Conservation (phyloP, 345 rosid genomes). For the Melaleuca alternifolia region DNA sequence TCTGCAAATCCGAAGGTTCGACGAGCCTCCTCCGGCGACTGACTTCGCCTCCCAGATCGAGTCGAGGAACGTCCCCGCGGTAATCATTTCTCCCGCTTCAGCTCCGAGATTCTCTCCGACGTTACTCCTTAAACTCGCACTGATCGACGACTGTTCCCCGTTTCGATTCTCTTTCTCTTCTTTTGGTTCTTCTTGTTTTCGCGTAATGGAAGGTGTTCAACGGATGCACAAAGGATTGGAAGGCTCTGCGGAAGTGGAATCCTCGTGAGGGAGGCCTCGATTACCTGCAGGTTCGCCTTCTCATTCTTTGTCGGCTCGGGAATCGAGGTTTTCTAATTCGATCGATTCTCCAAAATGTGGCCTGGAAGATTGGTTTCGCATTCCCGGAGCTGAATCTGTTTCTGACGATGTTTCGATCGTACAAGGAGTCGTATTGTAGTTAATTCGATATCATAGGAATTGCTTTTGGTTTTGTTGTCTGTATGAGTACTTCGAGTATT, state of each 20-base stretch:
- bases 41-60: conserved; percentile 53
- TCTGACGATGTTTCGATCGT: neutral
- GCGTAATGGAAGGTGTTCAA: conserved; percentile 32
- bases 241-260: conserved; percentile 59
- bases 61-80: conserved; percentile 61
- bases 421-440: neutral
- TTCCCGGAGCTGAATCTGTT: neutral
- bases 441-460: neutral
- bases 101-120: neutral
- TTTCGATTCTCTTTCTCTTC: neutral
- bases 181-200: neutral
- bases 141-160: neutral
- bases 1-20: conserved; percentile 24
- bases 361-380: neutral
- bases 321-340: neutral
- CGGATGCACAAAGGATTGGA: conserved; percentile 53
- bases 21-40: conserved; percentile 35
- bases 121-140: neutral
- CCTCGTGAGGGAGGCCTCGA: conserved; percentile 63
- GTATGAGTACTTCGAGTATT: neutral
- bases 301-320: neutral
- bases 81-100: conserved; percentile 6
- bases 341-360: neutral
- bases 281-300: conserved; percentile 52
- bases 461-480: neutral